Conservation (phyloP, 179 eudicot species). For the Carnegiea gigantea region DNA sequence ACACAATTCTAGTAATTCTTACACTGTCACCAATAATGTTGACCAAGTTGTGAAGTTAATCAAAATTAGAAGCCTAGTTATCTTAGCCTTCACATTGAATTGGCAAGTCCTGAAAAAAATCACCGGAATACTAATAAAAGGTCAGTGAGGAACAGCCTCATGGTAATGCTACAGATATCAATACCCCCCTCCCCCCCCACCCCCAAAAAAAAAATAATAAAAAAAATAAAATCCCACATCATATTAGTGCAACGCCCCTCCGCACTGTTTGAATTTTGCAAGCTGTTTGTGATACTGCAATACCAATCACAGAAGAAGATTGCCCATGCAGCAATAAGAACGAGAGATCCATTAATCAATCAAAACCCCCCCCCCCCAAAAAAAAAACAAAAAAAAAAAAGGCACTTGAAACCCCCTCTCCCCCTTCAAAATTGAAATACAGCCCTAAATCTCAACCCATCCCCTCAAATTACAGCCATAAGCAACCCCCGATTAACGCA, state of each 20-base stretch:
- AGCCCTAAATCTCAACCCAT: conserved; percentile 10
- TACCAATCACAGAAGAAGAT: not conserved
- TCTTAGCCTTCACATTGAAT: not conserved
- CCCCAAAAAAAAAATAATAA: too few relatives aligned
- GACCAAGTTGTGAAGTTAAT: not conserved
- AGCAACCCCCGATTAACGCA: not conserved
- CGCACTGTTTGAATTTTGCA: not conserved
- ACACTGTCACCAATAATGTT: not conserved
- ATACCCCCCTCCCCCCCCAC: not conserved
- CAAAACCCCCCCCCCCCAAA: not conserved
- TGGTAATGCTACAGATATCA: not conserved
- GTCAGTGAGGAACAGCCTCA: not conserved
- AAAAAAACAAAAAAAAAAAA: too few relatives aligned
- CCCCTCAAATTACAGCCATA: not conserved
- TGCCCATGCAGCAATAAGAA: not conserved
- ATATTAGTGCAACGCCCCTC: not conserved
- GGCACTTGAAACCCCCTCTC: conserved; percentile 9
- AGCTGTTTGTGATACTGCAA: not conserved
- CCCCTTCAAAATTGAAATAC: conserved; percentile 9
- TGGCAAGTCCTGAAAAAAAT: not conserved
- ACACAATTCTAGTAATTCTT: not conserved
- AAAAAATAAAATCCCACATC: not conserved
- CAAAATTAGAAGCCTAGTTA: not conserved
- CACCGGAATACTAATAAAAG: not conserved
- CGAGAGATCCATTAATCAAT: not conserved